Percentiles rank a stretch among this genome's conserved stretches.
Conservation (phyloP, 116 monocot genomes). For the Dioscorea cayenensis region DNA sequence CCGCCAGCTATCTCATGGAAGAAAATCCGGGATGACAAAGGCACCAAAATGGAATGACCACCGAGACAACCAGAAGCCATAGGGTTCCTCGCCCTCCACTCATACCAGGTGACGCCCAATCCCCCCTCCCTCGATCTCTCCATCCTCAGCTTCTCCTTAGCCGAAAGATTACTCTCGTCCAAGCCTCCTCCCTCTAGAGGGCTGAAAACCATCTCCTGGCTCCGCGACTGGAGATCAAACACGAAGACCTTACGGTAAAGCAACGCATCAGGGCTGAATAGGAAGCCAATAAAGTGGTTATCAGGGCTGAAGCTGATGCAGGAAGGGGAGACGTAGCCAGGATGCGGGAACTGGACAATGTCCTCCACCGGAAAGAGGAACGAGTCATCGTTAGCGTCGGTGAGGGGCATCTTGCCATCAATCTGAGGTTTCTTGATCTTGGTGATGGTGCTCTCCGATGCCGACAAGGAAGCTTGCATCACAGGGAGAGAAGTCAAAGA, state of each 20-base stretch:
- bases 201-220: slow-evolving; percentile 63
- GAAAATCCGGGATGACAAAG: slow-evolving; percentile 85
- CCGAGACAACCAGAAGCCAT: not conserved
- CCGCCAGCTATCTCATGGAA: slow-evolving; percentile 67
- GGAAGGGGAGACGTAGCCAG: slow-evolving; percentile 72
- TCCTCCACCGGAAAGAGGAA: slow-evolving; percentile 56
- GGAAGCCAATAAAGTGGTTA: slow-evolving; percentile 58
- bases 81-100: slow-evolving; percentile 51
- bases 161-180: slow-evolving; percentile 78
- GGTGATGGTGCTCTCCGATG: not conserved
- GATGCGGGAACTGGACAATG: slow-evolving; percentile 78
- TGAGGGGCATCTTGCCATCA: slow-evolving; percentile 23
- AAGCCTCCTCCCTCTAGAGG: slow-evolving; percentile 87
- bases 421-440: not conserved
- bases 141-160: slow-evolving; percentile 85
- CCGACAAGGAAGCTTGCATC: not conserved
- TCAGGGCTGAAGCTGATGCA: slow-evolving; percentile 89
- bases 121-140: slow-evolving; percentile 91
- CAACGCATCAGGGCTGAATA: slow-evolving; percentile 74
- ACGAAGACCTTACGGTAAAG: slow-evolving; percentile 66
- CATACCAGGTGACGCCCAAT: slow-evolving; percentile 81
- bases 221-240: slow-evolving; percentile 37
- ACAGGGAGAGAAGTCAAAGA: not conserved
- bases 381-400: slow-evolving; percentile 38
- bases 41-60: slow-evolving; percentile 56